A percentile compares a stretch with the other conserved stretches of the same genome.
phyloP scores from a whole-genome alignment of 352 stramenopile species.

The Globisporangium heterothallicum region DNA sequence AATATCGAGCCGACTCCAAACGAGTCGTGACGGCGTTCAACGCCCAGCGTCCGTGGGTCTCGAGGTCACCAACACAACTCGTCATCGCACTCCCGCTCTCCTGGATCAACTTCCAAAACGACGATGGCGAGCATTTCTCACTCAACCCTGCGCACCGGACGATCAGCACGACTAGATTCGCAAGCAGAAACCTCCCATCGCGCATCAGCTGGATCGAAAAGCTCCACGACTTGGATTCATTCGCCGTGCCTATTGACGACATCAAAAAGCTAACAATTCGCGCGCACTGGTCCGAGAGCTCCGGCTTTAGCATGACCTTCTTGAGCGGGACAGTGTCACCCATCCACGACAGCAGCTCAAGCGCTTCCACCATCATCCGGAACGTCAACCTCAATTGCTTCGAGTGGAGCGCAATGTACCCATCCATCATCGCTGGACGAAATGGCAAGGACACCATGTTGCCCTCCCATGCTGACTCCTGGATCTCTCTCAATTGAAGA shows the following conservation, averaged over 20 bases:
- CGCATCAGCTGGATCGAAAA: constrained; percentile 50
- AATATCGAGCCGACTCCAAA: constrained; percentile 49
- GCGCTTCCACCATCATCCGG: constrained; percentile 50
- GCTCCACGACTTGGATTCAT: constrained; percentile 35
- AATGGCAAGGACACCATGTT: constrained; percentile 38
- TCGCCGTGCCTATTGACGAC: constrained; percentile 30
- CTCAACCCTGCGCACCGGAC: constrained; percentile 40
- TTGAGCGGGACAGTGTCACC: constrained; percentile 36
- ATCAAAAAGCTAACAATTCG: constrained; percentile 62
- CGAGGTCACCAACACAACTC: constrained; percentile 54
- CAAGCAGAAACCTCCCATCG: constrained; percentile 50
- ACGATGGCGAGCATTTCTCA: constrained; percentile 38
- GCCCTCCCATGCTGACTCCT: constrained; percentile 33
- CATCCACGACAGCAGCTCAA: constrained; percentile 66
- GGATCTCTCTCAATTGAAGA: constrained; percentile 55
- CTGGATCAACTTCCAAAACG: constrained; percentile 56
- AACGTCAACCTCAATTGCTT: constrained; percentile 67
- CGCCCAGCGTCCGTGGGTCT: constrained; percentile 53
- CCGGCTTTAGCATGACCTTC: constrained; percentile 40
- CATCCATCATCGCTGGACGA: constrained; percentile 47
- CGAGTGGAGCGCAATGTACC: constrained; percentile 60
- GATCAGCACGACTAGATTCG: constrained; percentile 57
- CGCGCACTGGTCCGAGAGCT: constrained; percentile 58
- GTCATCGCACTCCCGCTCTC: constrained; percentile 41
- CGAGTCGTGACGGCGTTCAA: constrained; percentile 46